Conservation (phyloP, 129 eudicot genomes). For the Flaveria brownii region DNA sequence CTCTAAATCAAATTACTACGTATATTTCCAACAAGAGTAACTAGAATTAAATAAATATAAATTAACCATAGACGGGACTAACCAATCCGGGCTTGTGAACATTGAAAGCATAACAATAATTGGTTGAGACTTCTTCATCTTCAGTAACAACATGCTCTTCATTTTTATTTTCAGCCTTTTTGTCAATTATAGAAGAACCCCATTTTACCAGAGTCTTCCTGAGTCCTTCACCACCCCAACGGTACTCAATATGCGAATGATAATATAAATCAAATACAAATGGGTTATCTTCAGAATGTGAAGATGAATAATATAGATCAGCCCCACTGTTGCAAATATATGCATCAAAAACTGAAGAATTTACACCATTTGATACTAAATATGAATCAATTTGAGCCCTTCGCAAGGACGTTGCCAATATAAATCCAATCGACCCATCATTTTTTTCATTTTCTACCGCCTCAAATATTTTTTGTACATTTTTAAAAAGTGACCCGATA, state of each 20-base stretch:
- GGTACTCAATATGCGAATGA: conserved; percentile 93
- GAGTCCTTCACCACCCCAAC: conserved; percentile 99
- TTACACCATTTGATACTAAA: conserved; percentile 66
- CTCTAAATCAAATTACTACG: neutral
- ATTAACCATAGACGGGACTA: conserved; percentile 19
- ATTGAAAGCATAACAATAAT: conserved; percentile 87
- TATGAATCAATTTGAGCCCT: conserved; percentile 69
- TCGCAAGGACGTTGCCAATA: conserved; percentile 81
- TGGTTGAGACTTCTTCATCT: conserved; percentile 87
- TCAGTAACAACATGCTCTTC: conserved; percentile 70
- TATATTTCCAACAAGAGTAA: conserved; percentile 1
- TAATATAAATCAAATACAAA: conserved; percentile 89
- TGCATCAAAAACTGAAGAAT: conserved; percentile 84
- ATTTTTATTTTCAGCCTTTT: conserved; percentile 54
- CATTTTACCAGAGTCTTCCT: conserved; percentile 92
- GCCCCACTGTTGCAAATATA: conserved; percentile 95
- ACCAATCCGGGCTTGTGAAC: conserved; percentile 78
- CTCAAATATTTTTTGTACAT: conserved; percentile 65
- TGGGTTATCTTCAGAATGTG: conserved; percentile 70
- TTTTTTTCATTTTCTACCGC: conserved; percentile 68
- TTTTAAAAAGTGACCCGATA: conserved; percentile 56
- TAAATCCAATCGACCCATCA: conserved; percentile 85
- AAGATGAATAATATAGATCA: conserved; percentile 85
- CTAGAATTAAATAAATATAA: neutral
- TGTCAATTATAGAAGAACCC: conserved; percentile 65